phyloP scores from a whole-genome alignment of 306 rosid genomes.

The Fragaria ananassa region DNA sequence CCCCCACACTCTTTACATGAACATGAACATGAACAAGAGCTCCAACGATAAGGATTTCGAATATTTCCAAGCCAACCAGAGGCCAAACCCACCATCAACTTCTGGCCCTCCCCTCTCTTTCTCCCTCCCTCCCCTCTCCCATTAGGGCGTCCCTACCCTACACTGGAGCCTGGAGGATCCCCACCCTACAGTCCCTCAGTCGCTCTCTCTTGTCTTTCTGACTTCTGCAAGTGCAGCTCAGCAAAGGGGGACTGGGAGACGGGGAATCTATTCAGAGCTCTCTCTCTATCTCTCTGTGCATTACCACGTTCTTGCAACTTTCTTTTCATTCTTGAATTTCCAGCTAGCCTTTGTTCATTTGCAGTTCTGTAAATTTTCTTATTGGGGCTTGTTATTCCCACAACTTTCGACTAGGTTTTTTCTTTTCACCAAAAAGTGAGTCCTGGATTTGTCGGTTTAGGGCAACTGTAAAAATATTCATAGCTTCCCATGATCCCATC shows the following conservation, averaged over 20 bases:
- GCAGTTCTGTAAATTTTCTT: background rate
- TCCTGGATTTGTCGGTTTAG: slow-evolving; percentile 8
- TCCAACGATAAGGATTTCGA: background rate
- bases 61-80: slow-evolving; percentile 20
- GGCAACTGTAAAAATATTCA: background rate
- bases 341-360: slow-evolving; percentile 29
- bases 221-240: slow-evolving; percentile 16
- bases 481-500: background rate
- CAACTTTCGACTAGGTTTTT: background rate
- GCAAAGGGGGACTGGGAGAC: slow-evolving; percentile 47
- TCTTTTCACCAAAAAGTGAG: background rate
- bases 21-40: background rate
- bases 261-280: slow-evolving; percentile 62
- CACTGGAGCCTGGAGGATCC: background rate
- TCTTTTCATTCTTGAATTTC: slow-evolving; percentile 35
- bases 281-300: slow-evolving; percentile 32
- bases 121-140: background rate
- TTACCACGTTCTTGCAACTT: slow-evolving; percentile 43
- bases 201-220: slow-evolving; percentile 1
- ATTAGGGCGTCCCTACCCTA: background rate
- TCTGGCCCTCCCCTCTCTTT: background rate
- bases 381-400: slow-evolving; percentile 15
- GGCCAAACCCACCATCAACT: background rate
- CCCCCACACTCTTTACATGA: slow-evolving; percentile 16
- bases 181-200: slow-evolving; percentile 7